These are phyloP conservation scores for Poronia punctata DNA, from an alignment of 495 filamentous ascomycete species.

Conservation along the genomic window DNA sequence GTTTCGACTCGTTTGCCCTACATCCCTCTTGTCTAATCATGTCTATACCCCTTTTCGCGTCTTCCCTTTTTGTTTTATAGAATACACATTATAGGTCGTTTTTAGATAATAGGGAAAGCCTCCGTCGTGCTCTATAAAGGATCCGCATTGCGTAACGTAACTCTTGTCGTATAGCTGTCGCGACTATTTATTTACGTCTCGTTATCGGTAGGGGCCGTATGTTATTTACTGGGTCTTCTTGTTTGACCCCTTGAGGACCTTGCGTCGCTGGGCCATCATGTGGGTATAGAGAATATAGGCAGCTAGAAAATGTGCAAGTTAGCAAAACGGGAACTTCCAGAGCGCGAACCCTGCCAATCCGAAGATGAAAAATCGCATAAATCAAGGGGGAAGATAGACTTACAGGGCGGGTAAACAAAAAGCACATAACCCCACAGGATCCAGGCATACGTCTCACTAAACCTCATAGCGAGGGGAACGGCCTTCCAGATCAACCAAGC, in stretches of 20 bases:
- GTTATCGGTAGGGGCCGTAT: background rate
- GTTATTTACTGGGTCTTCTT: slow-evolving; percentile 24
- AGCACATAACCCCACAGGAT: slow-evolving; percentile 44
- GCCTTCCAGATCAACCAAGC: slow-evolving; percentile 70
- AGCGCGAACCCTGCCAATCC: no score
- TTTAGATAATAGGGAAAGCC: no score
- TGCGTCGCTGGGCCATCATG: slow-evolving; percentile 85
- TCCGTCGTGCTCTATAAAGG: no score
- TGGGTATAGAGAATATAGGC: slow-evolving; percentile 84
- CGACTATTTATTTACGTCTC: background rate
- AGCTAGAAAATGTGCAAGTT: slow-evolving; percentile 42
- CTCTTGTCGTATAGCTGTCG: no score
- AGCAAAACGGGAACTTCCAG: background rate
- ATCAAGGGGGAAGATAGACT: slow-evolving; percentile 22
- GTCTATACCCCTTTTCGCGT: no score
- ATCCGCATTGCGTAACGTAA: no score
- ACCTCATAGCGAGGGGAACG: slow-evolving; percentile 55
- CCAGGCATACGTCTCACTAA: no score
- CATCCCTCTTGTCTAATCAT: background rate
- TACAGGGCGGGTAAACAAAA: slow-evolving; percentile 75
- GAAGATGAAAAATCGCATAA: no score
- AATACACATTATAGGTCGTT: no score
- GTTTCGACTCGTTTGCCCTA: background rate
- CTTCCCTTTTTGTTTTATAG: no score
- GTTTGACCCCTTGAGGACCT: slow-evolving; percentile 57